Conservation (phyloP, 1,139 yeast species). For the Spencermartinsiella ligniputridi region DNA sequence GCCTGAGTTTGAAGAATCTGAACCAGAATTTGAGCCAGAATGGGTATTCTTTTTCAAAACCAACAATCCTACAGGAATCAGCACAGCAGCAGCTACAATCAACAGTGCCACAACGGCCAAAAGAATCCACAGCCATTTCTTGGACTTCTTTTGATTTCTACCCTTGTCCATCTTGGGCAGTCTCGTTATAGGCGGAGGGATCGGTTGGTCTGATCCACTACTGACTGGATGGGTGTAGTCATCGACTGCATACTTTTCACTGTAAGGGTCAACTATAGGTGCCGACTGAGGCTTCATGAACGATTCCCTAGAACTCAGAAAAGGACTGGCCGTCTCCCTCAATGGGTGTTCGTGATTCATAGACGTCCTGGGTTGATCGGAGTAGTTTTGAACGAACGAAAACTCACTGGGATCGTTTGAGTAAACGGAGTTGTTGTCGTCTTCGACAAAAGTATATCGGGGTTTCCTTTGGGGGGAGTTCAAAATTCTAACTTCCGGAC, state of each 20-base stretch:
- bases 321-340: neutral
- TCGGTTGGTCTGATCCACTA: neutral
- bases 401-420: conserved; percentile 15
- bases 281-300: conserved; percentile 3
- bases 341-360: neutral
- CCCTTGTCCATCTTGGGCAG: neutral
- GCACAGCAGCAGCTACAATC: conserved; percentile 26
- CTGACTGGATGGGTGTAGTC: neutral
- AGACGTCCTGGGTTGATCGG: neutral
- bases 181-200: neutral
- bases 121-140: conserved; percentile 10
- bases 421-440: conserved; percentile 13
- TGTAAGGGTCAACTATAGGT: neutral
- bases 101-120: conserved; percentile 18
- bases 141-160: neutral
- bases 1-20: neutral
- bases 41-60: conserved; percentile 22
- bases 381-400: conserved; percentile 13
- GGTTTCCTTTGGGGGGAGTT: conserved; percentile 6
- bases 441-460: conserved; percentile 16
- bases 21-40: neutral
- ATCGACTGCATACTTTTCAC: neutral
- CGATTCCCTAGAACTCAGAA: conserved; percentile 4
- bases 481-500: neutral
- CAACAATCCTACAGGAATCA: conserved; percentile 32